Base-by-base conservation (phyloP, 1,284 basidiomycete species). In the Exsudoporus floridanus region DNA sequence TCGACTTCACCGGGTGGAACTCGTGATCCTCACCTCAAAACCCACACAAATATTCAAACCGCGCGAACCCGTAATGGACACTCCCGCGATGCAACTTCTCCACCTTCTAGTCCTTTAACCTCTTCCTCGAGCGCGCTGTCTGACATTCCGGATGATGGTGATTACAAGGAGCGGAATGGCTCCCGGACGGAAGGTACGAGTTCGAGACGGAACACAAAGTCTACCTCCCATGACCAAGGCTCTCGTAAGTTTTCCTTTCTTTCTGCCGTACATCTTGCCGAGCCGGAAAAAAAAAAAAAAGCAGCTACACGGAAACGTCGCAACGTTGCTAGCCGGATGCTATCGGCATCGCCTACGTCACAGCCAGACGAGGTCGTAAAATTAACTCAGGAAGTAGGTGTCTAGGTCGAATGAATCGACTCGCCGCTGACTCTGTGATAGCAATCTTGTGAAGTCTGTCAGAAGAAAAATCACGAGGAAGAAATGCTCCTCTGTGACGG, bases 401-500 rank as follows among this genome's bases (percentile, higher is more conserved):
- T 57, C 52, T 54, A 9, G 35, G 10, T 43, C 14, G 38, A 40
- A 21, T 10, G 6, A 38, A 9, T 59, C 60, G 27, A 28, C n/a
- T 46, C 37, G 39, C 16, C 41, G 53, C 66, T 66, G 53, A 66
- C 58, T 58, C 52, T 28, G 51, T 49, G 51, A 52, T 42, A 69
- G 66, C 66, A 69, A 55, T 72, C 66, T 51, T 98, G 94, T 71
- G 94, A 98, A 74, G 85, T 97, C 41, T 98, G 94, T 71, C 82
- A 89, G 58, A 87, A 88, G 70, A 92, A 91, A 67, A 90, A 95
- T 67, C 83, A 86, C 52, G 92, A 86, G 16, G 86, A 89, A 57
- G 87, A 92, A 70, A 98, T 98, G 84, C 77, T 99, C 23, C 80
- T 98, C 0, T 99, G 97, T 71, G 95, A 98, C 71, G 94, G 93